Percentiles rank a stretch among this genome's conserved stretches.
These are phyloP conservation scores for Paracoccidioides brasiliensis DNA, from an alignment of 2,329 filamentous ascomycete species.

Conservation along the genomic window DNA sequence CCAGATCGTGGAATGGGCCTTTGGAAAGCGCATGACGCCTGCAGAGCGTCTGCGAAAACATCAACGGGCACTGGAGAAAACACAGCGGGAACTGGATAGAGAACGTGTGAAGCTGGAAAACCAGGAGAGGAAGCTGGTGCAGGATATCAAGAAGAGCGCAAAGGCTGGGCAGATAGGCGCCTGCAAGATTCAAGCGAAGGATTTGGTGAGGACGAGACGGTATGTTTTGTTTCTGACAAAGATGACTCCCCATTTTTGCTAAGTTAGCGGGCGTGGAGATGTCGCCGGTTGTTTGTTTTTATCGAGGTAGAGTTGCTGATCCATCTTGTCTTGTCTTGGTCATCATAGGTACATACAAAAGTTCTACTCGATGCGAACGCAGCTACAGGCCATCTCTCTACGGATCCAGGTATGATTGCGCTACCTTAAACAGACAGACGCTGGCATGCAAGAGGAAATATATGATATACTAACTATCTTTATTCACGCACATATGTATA, in stretches of 20 bases:
- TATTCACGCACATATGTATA: constrained; percentile 25
- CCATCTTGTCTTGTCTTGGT: background rate
- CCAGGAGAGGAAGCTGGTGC: constrained; percentile 92
- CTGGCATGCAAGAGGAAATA: background rate
- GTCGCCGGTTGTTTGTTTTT: background rate
- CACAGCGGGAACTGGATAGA: constrained; percentile 88
- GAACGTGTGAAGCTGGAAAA: constrained; percentile 94
- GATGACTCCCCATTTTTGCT: background rate
- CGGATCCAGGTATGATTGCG: constrained; percentile 62
- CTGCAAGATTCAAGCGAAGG: constrained; percentile 95
- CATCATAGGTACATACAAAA: constrained; percentile 73
- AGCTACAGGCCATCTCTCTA: constrained; percentile 88
- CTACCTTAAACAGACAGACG: background rate
- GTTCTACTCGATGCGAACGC: constrained; percentile 96
- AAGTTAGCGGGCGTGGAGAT: too few species aligned
- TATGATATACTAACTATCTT: constrained; percentile 1
- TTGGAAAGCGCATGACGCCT: constrained; percentile 97
- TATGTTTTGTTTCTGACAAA: constrained; percentile 21
- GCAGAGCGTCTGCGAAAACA: constrained; percentile 55
- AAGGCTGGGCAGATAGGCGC: constrained; percentile 98
- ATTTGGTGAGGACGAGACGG: constrained; percentile 81
- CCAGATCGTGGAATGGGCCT: constrained; percentile 98
- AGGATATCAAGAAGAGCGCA: constrained; percentile 95
- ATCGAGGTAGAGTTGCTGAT: background rate
- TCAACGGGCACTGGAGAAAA: constrained; percentile 92